phyloP scores from a whole-genome alignment of 2,329 filamentous ascomycete species.

The Emericellopsis atlantica region DNA sequence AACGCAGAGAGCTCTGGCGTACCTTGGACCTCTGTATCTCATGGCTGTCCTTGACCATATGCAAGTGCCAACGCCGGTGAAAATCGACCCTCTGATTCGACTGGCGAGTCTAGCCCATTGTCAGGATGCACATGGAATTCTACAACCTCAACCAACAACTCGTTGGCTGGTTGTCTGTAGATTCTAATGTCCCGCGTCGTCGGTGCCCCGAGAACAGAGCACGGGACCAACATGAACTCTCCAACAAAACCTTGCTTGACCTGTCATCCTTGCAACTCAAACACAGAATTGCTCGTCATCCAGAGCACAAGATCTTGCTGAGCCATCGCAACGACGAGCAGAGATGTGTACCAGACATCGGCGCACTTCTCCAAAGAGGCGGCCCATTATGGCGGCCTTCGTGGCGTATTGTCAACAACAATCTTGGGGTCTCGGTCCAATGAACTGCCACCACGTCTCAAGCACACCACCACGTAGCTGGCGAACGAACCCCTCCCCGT shows the following conservation, averaged over 20 bases:
- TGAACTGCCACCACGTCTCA: constrained; percentile 6
- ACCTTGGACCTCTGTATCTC: neutral
- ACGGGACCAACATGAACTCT: no score
- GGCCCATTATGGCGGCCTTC: neutral
- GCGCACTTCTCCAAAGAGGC: neutral
- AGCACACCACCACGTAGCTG: constrained; percentile 1
- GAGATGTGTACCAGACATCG: no score
- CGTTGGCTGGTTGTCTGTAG: no score
- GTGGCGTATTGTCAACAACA: neutral
- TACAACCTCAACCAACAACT: no score
- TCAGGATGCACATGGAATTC: no score
- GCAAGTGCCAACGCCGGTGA: constrained; percentile 1
- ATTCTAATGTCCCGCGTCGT: no score
- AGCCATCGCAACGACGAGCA: no score
- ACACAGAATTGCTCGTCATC: no score
- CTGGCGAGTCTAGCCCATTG: neutral
- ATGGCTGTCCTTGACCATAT: neutral
- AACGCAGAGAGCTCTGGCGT: neutral
- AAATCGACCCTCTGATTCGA: constrained; percentile 1
- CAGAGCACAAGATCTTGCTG: no score
- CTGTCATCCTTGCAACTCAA: no score
- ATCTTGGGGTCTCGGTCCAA: constrained; percentile 1
- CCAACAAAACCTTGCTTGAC: no score
- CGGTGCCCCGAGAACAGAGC: no score
- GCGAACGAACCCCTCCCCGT: neutral